Evolutionary conservation across 768 basidiomycete genomes (phyloP), one percentile per base, ranked within the genome.

Genomic region (Rhizopogon roseolus): DNA sequence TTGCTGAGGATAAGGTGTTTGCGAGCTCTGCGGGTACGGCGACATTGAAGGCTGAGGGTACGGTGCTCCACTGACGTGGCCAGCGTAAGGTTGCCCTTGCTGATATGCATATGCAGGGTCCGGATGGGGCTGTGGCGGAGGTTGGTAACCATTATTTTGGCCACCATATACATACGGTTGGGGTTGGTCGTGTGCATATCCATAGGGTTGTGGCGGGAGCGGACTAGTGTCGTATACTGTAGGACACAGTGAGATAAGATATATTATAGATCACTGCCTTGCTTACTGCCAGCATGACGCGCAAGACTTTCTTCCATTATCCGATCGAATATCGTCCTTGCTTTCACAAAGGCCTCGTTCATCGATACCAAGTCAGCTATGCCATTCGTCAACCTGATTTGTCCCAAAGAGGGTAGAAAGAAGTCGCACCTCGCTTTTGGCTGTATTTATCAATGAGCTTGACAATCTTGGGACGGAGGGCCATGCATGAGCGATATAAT

Each of bases 361-460:
- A 98, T 95, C 2, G 88, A 85, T 6, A 94, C 87, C 32, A 98
- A 76, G 68, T 98, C 96, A 53, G 94, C 95, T 96, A 60, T 13
- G 52, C 13, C 19, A 48, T 16, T 17, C 28, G 11, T 50, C 7
- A 32, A 9, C 16, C 51, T 5, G 8, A 41, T 52, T 52, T 40
- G 16, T 45, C 19, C 22, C 41, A 40, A 19, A 32, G 27, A 4
- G 45, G 52, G 37, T 0, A 46, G 57, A 42, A 50, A 50, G 16
- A 17, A 34, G 32, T 29, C 70, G 50, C 51, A 81, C 78, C 80
- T 71, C 93, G 79, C 73, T 98, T 97, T 75, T 96, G 93, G 61
- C 88, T 93, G 65, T 98, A 98, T 74, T 94, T 97, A 67, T 97
- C 93, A 57, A 98, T 97, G 51, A 98, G 71, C 64, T 94, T 93